Evolutionary conservation across 306 rosid species (phyloP).

Genomic region (Prunus salicina): DNA sequence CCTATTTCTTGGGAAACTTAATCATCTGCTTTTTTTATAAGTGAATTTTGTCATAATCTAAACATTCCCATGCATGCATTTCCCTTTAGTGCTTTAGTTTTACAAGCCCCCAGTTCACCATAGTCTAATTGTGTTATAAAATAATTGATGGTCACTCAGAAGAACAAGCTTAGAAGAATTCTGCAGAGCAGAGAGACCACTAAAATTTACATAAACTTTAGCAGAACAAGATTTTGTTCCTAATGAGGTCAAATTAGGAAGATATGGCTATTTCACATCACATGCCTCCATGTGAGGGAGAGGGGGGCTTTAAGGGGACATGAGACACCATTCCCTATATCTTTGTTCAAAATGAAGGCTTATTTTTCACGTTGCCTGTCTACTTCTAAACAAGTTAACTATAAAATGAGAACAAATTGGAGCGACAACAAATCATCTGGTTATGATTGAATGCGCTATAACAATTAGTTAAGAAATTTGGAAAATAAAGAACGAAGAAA

Average conservation of each 20-base stretch:
- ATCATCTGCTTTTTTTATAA: background rate
- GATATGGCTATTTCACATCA: background rate
- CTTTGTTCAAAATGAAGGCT: constrained; percentile 8
- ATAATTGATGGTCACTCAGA: too few species aligned
- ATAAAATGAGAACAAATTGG: background rate
- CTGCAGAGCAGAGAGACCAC: too few species aligned
- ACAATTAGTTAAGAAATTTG: background rate
- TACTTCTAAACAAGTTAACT: background rate
- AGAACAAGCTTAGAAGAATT: too few species aligned
- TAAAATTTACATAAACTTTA: background rate
- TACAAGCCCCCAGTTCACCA: too few species aligned
- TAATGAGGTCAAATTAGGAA: too few species aligned
- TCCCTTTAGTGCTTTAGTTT: background rate
- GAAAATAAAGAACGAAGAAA: too few species aligned
- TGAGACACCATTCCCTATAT: constrained; percentile 20
- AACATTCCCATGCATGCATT: background rate
- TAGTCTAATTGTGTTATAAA: too few species aligned
- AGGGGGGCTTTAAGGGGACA: constrained; percentile 3
- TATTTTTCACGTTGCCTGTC: background rate
- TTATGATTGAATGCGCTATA: constrained; percentile 4
- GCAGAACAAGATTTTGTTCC: background rate
- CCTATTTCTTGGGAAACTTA: background rate
- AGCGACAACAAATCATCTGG: constrained; percentile 22
- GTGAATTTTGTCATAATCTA: background rate
- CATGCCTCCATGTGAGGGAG: constrained; percentile 7